Conservation (phyloP, 2,329 filamentous ascomycete genomes). For the Penicillium sp. region DNA sequence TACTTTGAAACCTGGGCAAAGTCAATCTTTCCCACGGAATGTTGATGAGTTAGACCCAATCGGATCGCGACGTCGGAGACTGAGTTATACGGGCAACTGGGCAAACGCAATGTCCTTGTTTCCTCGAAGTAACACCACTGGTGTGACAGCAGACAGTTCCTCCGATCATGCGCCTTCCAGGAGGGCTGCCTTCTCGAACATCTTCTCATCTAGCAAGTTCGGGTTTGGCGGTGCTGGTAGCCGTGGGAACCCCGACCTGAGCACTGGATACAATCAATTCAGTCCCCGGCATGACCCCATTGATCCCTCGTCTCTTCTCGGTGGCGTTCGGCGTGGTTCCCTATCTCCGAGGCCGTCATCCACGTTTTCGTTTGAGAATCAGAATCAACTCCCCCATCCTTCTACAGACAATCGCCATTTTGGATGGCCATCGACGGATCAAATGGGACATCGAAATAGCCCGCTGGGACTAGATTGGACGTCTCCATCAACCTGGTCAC, state of each 20-base stretch:
- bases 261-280: slow-evolving; percentile 48
- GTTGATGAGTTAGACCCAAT: slow-evolving; percentile 53
- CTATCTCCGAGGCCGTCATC: slow-evolving; percentile 52
- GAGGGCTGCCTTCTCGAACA: slow-evolving; percentile 42
- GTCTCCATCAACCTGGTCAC: slow-evolving; percentile 63
- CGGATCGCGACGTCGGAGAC: slow-evolving; percentile 52
- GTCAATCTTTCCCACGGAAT: slow-evolving; percentile 63
- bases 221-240: slow-evolving; percentile 33
- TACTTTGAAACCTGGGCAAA: slow-evolving; percentile 60
- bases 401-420: slow-evolving; percentile 78
- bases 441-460: slow-evolving; percentile 52
- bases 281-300: slow-evolving; percentile 48
- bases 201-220: slow-evolving; percentile 44
- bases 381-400: slow-evolving; percentile 65
- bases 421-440: slow-evolving; percentile 61
- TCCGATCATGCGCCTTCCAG: slow-evolving; percentile 42
- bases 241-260: slow-evolving; percentile 35
- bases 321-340: slow-evolving; percentile 43
- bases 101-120: slow-evolving; percentile 51
- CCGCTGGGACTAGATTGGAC: slow-evolving; percentile 57
- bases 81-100: slow-evolving; percentile 60
- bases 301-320: slow-evolving; percentile 46
- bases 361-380: slow-evolving; percentile 56
- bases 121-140: slow-evolving; percentile 45
- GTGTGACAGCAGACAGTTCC: slow-evolving; percentile 43